Base-by-base conservation (phyloP, 139 green algal species). In the Tetratostichococcus sp. region DNA sequence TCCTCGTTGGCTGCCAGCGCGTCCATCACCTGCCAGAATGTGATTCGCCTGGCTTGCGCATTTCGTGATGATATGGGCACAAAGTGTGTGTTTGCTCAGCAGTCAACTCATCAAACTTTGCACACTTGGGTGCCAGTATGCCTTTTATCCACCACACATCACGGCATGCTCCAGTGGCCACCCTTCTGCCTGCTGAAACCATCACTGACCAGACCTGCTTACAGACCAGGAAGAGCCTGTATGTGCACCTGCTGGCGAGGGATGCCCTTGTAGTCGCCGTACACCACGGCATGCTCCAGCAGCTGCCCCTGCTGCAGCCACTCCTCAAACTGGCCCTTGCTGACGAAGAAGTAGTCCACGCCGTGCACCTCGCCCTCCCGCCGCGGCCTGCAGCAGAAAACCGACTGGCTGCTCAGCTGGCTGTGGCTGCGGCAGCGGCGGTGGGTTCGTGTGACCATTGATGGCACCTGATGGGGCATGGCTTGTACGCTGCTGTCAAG, bases 211-310 rank as follows among this genome's bases (percentile, higher is more conserved):
- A 26, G 39, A 8, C 39, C 39, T 22, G 50, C 22, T 62, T 25
- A 25, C 50, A 23, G 26, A 17, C 50, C 11, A 2, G 39, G 39
- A 62, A 4, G 14, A 26, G 50, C 11, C 11, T 26, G 25, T 6
- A 57, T 21, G 0, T 73, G 16, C 43, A 86, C 87, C 82, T 94
- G 88, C 62, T 86, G 43, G 25, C 87, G 82, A 5, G 91, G 93
- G 58, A 98, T 95, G 79, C 93, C 94, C 82, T 98, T 98, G 84
- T 97, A 98, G 32, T 98, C 92, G 28, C 95, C 95, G 74, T 98
- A 98, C 71, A 98, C 95, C 17, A 96, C 16, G 2, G 94, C 94
- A 76, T 98, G 88, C 90, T 98, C 95, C 62, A 97, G 84, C 74
- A 98, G 88, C 84, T 76, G 2, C 80, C 88, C 1, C 81, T 67